Evolutionary conservation across 2,329 filamentous ascomycete species (phyloP), one percentile per base, ranked within the genome.

Genomic region (Gnomoniopsis sp.): DNA sequence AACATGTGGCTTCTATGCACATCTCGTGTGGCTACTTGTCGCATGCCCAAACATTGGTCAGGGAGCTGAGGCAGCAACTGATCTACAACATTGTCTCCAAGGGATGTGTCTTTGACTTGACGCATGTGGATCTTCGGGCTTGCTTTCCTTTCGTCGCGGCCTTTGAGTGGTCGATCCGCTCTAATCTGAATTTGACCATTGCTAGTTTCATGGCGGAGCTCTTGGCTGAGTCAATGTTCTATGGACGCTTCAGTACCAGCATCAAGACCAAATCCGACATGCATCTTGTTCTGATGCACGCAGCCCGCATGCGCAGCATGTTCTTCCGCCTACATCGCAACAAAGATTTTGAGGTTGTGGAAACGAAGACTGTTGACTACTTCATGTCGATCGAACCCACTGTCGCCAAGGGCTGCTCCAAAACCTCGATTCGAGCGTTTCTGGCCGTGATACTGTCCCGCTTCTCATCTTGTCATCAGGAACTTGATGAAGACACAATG

Each of bases 341-440:
- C 34, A 52, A 43, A 21, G 49, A 52, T 17, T 52, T 52, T n/a
- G 49, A 11, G 23, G 7, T 52, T 23, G n/a, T 52, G 4, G 49
- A 52, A 17, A 30, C 49, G 17, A 43, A n/a, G 4, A 12, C 38
- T 2, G 17, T 52, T 23, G 23, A 52, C 17, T 43, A 52, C 17
- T 43, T 52, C 12, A 17, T 52, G 19, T 52, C 49, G 36, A 36
- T 19, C 6, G 49, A 52, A 21, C 57, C 60, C 46, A 77, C 34
- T 3, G 72, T 73, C 21, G 56, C 46, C 19, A 72, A 58, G 19
- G 79, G 11, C 3, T 52, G 49, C 49, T 43, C 49, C 15, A 43
- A 52, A 36, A 19, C 22, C 14, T 26, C 49, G 3, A 19, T 52
- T 4, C 36, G 34, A 52, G n/a, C 34, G 30, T 52, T 52, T 10